phyloP scores from a whole-genome alignment of 371 early-diverging fungal genomes.

The Saksenaea vasiformis region DNA sequence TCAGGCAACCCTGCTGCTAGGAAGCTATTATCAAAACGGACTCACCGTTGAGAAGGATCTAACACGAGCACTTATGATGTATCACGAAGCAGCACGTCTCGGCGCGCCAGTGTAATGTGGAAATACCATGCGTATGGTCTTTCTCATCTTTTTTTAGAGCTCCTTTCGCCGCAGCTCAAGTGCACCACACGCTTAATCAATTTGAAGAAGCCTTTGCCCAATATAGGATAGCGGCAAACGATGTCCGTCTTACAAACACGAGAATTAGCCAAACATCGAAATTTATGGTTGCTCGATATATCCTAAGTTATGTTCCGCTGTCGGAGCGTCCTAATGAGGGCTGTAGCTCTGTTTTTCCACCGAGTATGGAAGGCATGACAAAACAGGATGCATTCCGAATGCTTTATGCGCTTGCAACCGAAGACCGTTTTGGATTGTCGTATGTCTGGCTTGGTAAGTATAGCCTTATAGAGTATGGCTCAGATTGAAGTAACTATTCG shows the following conservation, averaged over 20 bases:
- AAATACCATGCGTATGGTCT: not conserved
- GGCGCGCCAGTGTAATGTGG: constrained; percentile 28
- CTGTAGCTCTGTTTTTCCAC: not conserved
- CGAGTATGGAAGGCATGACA: constrained; percentile 7
- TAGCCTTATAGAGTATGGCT: not conserved
- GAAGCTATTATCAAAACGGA: constrained; percentile 50
- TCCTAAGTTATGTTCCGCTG: constrained; percentile 15
- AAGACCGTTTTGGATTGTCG: constrained; percentile 16
- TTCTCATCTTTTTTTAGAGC: constrained; percentile 14
- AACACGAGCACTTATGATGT: constrained; percentile 53
- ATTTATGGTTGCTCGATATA: constrained; percentile 25
- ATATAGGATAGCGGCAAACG: constrained; percentile 18
- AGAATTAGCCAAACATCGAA: constrained; percentile 14
- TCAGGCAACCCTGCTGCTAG: constrained; percentile 72
- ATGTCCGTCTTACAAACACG: constrained; percentile 10
- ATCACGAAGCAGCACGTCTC: constrained; percentile 21
- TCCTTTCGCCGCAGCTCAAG: constrained; percentile 29
- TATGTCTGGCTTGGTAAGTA: constrained; percentile 25
- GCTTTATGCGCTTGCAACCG: constrained; percentile 12
- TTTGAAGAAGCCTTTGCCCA: constrained; percentile 25
- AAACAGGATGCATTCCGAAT: constrained; percentile 18
- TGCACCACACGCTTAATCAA: constrained; percentile 18
- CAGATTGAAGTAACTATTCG: not conserved
- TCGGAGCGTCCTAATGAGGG: not conserved
- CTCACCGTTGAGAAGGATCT: constrained; percentile 46